Evolutionary conservation across 352 stramenopile genomes (phyloP).

Genomic region (Phytophthora brassicae): DNA sequence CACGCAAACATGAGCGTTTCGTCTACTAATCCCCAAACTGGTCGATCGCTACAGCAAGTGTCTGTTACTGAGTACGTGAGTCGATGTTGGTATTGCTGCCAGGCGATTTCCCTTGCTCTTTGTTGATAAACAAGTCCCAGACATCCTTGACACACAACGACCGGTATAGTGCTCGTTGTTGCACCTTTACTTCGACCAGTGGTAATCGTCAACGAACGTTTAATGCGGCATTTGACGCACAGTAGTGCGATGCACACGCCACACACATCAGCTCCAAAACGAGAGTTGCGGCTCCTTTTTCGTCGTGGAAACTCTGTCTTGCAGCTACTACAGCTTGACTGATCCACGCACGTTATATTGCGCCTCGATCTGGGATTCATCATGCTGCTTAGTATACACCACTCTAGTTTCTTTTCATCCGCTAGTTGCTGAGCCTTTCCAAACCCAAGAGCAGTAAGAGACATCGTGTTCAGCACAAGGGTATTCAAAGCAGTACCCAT

Average conservation of each 20-base stretch:
- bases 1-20: conserved; percentile 15
- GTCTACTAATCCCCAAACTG: conserved; percentile 13
- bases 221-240: conserved; percentile 16
- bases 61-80: conserved; percentile 8
- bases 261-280: background rate
- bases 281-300: background rate
- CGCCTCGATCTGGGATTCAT: conserved; percentile 4
- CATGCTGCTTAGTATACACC: conserved; percentile 20
- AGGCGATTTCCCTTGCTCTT: conserved; percentile 10
- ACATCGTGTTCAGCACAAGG: conserved; percentile 20
- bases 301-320: background rate
- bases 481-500: conserved; percentile 9
- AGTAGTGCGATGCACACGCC: conserved; percentile 6
- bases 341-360: background rate
- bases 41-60: conserved; percentile 12
- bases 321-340: conserved; percentile 5
- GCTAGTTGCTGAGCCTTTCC: conserved; percentile 15
- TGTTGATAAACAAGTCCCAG: conserved; percentile 1
- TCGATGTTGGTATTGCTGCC: conserved; percentile 17
- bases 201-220: conserved; percentile 12
- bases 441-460: conserved; percentile 13
- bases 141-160: conserved; percentile 13
- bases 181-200: conserved; percentile 7
- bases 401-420: conserved; percentile 28
- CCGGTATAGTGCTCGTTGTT: conserved; percentile 6